These are phyloP conservation scores for Berkeleyomyces basicola DNA, from an alignment of 2,329 filamentous ascomycete genomes.

Conservation along the genomic window DNA sequence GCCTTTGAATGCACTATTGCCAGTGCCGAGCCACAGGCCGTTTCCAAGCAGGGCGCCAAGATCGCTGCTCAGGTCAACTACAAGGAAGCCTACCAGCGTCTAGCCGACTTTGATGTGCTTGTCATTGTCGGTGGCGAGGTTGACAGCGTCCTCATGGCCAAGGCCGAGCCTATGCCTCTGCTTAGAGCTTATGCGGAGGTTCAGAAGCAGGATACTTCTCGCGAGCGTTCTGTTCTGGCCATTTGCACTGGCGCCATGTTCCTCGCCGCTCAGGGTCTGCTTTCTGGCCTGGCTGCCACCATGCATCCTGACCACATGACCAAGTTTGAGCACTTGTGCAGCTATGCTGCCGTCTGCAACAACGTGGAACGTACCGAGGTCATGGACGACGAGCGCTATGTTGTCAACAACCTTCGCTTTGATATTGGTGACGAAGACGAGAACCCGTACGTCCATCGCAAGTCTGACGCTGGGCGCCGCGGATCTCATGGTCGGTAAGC, in stretches of 20 bases:
- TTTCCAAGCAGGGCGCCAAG: conserved; percentile 47
- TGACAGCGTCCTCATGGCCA: conserved; percentile 47
- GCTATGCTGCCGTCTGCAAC: conserved; percentile 52
- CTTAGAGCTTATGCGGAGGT: conserved; percentile 64
- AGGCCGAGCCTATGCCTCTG: conserved; percentile 51
- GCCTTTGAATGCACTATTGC: conserved; percentile 44
- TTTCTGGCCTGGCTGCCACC: conserved; percentile 64
- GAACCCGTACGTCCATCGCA: conserved; percentile 68
- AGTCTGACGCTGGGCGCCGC: conserved; percentile 44
- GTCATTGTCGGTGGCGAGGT: conserved; percentile 58
- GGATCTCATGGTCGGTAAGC: conserved; percentile 44
- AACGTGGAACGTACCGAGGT: conserved; percentile 66
- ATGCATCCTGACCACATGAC: conserved; percentile 70
- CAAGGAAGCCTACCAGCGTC: conserved; percentile 58
- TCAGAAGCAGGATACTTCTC: conserved; percentile 60
- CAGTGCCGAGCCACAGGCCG: conserved; percentile 34
- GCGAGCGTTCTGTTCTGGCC: conserved; percentile 67
- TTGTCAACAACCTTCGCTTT: conserved; percentile 83
- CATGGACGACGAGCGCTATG: conserved; percentile 64
- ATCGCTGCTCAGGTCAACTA: conserved; percentile 60
- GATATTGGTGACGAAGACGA: conserved; percentile 67
- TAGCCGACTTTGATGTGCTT: conserved; percentile 64
- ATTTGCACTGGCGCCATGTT: conserved; percentile 67
- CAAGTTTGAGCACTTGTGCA: conserved; percentile 66
- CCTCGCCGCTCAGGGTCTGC: conserved; percentile 58